Percentiles rank a stretch among this genome's conserved stretches.
phyloP scores from a whole-genome alignment of 768 basidiomycete genomes.

The Suillus plorans region DNA sequence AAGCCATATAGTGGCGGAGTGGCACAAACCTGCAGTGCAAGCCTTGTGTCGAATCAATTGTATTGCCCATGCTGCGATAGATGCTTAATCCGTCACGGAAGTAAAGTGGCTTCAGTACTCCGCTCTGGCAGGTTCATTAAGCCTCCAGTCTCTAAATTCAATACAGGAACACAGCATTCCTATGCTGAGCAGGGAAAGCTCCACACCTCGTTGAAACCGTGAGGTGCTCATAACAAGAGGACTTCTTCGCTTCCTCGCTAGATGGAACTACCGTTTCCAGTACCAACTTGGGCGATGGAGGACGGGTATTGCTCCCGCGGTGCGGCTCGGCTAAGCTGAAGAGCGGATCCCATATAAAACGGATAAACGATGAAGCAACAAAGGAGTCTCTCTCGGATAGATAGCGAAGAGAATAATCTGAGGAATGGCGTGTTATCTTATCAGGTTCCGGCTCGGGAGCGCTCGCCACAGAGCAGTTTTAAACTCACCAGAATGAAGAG shows the following conservation, averaged over 20 bases:
- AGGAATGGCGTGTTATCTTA: neutral
- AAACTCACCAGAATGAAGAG: neutral
- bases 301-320: neutral
- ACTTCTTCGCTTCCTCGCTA: slow-evolving; percentile 2
- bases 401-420: neutral
- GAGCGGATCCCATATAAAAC: neutral
- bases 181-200: slow-evolving; percentile 4
- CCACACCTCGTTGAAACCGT: neutral
- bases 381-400: neutral
- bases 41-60: neutral
- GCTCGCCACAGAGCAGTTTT: neutral
- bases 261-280: neutral
- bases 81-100: neutral
- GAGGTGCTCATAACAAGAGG: slow-evolving; percentile 2
- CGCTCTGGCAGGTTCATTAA: neutral
- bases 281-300: neutral
- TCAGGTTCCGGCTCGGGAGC: neutral
- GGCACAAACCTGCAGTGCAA: neutral
- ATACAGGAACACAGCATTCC: slow-evolving; percentile 1
- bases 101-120: slow-evolving; percentile 3
- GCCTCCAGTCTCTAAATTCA: neutral
- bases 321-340: slow-evolving; percentile 2
- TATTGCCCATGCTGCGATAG: neutral
- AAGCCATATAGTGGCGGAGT: neutral
- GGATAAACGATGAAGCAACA: neutral